A percentile compares a stretch with the other conserved stretches of the same genome.
phyloP scores from a whole-genome alignment of 345 rosid species.

The Eucalyptus polybractea region DNA sequence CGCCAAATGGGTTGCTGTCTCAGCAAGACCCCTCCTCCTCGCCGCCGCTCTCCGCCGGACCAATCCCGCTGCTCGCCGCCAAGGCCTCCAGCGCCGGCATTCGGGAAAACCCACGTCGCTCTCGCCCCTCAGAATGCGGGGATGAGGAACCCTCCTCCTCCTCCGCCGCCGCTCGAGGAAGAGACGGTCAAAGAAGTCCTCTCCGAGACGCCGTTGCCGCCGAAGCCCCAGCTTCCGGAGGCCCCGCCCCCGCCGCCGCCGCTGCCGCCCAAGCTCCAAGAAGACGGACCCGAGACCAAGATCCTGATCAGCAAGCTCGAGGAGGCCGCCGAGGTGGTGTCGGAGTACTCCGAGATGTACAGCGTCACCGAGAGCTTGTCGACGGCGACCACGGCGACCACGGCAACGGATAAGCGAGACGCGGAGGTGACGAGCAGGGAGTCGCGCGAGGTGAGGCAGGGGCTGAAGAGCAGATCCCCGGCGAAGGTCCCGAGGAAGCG shows the following conservation, averaged over 20 bases:
- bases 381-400: slow-evolving; percentile 23
- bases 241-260: background rate
- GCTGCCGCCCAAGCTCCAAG: background rate
- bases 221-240: background rate
- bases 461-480: slow-evolving; percentile 7
- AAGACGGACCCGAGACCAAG: background rate
- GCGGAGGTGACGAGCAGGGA: slow-evolving; percentile 2
- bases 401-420: slow-evolving; percentile 1
- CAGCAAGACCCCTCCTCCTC: slow-evolving; percentile 10
- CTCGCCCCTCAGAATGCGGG: background rate
- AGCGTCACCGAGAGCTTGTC: slow-evolving; percentile 33
- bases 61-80: slow-evolving; percentile 3
- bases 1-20: slow-evolving; percentile 51
- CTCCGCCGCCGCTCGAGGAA: slow-evolving; percentile 25
- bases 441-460: background rate
- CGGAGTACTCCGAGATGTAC: slow-evolving; percentile 34
- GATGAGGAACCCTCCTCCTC: background rate
- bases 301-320: background rate
- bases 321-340: slow-evolving; percentile 19
- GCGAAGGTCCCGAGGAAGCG: slow-evolving; percentile 10
- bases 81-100: background rate
- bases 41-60: slow-evolving; percentile 1
- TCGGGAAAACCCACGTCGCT: background rate
- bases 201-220: slow-evolving; percentile 26
- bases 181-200: slow-evolving; percentile 66